Conservation (phyloP, 2,329 filamentous ascomycete species). For the Fusarium sp. region DNA sequence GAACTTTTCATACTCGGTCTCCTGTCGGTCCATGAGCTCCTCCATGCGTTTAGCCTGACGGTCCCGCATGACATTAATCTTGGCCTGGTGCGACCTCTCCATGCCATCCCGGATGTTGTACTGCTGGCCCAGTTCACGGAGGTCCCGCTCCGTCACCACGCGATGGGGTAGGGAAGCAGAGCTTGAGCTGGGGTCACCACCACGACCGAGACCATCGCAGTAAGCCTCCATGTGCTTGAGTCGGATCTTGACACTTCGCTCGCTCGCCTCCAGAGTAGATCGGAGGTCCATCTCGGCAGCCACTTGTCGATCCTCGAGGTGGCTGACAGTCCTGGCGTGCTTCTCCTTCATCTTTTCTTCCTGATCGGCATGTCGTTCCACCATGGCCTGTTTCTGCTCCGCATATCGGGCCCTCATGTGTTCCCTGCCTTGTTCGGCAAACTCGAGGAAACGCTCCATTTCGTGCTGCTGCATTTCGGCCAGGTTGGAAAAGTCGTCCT, state of each 20-base stretch:
- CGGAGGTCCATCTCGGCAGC: conserved; percentile 70
- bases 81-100: conserved; percentile 67
- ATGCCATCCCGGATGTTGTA: conserved; percentile 70
- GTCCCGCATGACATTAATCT: conserved; percentile 74
- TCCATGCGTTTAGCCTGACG: conserved; percentile 71
- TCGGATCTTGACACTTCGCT: conserved; percentile 65
- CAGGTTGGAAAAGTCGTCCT: conserved; percentile 57
- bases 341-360: conserved; percentile 65
- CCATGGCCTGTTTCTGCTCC: conserved; percentile 57
- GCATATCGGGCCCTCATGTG: conserved; percentile 63
- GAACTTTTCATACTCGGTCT: conserved; percentile 61
- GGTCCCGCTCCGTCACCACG: conserved; percentile 68
- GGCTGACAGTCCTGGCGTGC: conserved; percentile 62
- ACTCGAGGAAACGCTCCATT: conserved; percentile 62
- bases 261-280: conserved; percentile 64
- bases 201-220: conserved; percentile 63
- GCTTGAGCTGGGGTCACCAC: conserved; percentile 45
- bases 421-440: conserved; percentile 60
- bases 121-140: conserved; percentile 69
- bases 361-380: conserved; percentile 59
- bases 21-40: conserved; percentile 65
- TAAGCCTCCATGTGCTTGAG: conserved; percentile 76
- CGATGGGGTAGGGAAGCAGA: conserved; percentile 54
- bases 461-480: conserved; percentile 60
- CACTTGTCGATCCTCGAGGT: conserved; percentile 72